phyloP scores from a whole-genome alignment of 345 rosid species.

The Dimocarpus longan region DNA sequence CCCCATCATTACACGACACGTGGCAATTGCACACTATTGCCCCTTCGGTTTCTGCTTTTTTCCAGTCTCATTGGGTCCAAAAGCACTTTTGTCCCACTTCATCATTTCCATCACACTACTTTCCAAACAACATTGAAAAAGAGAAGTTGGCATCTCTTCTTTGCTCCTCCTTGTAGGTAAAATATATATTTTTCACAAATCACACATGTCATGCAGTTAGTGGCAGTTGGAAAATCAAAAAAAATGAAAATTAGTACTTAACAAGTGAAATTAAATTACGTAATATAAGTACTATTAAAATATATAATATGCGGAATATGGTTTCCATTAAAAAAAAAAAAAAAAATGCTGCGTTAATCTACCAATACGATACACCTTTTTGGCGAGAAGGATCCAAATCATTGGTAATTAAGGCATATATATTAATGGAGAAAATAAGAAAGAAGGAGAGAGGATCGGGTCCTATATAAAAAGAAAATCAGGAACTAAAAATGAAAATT shows the following conservation, averaged over 20 bases:
- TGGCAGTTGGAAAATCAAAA: neutral
- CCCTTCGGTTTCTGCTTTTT: neutral
- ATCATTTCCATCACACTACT: neutral
- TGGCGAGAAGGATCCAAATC: no score
- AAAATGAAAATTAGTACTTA: no score
- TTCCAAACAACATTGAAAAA: conserved; percentile 16
- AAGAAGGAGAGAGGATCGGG: no score
- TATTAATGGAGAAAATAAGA: no score
- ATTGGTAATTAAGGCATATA: no score
- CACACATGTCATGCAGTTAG: neutral
- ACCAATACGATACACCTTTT: no score
- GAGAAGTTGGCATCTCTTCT: neutral
- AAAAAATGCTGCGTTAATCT: no score
- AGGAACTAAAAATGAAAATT: no score
- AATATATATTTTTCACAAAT: neutral
- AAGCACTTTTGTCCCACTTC: conserved; percentile 8
- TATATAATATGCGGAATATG: no score
- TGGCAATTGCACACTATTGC: neutral
- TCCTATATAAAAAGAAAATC: no score
- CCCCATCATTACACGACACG: conserved; percentile 9
- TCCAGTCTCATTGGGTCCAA: conserved; percentile 25
- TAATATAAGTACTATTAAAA: no score
- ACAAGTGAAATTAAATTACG: neutral
- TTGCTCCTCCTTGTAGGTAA: neutral
- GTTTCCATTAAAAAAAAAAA: no score